These are phyloP conservation scores for Rheum nobile DNA, from an alignment of 148 eudicot genomes.

Conservation along the genomic window DNA sequence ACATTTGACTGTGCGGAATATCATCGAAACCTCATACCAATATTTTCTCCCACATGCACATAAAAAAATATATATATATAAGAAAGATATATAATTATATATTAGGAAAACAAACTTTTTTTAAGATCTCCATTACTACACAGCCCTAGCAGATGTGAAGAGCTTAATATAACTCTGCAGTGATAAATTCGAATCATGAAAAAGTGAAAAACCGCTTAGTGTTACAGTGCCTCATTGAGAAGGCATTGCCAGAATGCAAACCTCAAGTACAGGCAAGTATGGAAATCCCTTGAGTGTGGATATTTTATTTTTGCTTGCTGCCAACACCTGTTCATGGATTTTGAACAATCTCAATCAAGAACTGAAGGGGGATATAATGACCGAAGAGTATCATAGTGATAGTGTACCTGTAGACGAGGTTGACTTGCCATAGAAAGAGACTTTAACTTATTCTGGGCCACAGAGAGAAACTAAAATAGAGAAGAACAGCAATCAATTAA, in stretches of 20 bases:
- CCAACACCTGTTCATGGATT: slow-evolving; percentile 54
- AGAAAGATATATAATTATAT: not conserved
- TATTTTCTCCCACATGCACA: not conserved
- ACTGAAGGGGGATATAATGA: not conserved
- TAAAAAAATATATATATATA: not conserved
- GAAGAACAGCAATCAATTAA: not conserved
- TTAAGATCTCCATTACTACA: not conserved
- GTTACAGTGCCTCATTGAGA: not conserved
- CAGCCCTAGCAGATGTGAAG: not conserved
- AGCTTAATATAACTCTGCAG: not conserved
- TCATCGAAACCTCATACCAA: not conserved
- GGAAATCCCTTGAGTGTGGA: slow-evolving; percentile 90
- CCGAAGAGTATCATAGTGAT: slow-evolving; percentile 3
- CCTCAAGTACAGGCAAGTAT: slow-evolving; percentile 84
- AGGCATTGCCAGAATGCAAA: slow-evolving; percentile 21
- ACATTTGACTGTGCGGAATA: not conserved
- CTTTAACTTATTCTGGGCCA: slow-evolving; percentile 91
- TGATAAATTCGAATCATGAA: not conserved
- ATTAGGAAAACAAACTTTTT: not conserved
- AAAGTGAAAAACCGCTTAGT: not conserved
- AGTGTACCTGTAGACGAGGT: slow-evolving; percentile 86
- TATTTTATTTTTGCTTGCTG: slow-evolving; percentile 94
- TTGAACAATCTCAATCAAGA: not conserved
- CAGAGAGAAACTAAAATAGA: slow-evolving; percentile 71
- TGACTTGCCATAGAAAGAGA: slow-evolving; percentile 98